A percentile compares a stretch with the other conserved stretches of the same genome.
Conservation (phyloP, 2,329 filamentous ascomycete genomes). For the Hymenoscyphus fraxineus region DNA sequence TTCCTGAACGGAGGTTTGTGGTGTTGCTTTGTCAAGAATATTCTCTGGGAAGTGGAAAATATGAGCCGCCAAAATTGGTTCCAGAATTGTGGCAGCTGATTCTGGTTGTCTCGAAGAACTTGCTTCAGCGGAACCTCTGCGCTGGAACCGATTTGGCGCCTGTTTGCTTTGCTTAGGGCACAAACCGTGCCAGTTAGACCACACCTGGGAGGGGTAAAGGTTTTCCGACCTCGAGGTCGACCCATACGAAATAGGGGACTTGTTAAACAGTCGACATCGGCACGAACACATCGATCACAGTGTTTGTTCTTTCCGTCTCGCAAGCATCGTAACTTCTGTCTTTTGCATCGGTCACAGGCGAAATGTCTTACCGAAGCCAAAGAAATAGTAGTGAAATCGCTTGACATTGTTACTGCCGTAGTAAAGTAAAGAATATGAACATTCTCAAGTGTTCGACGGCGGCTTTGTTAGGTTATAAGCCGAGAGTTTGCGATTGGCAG, state of each 20-base stretch:
- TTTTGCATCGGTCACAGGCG: neutral
- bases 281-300: neutral
- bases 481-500: no score
- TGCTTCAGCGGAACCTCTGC: neutral
- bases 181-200: neutral
- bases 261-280: neutral
- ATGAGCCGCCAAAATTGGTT: neutral
- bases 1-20: neutral
- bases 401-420: neutral
- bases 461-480: neutral
- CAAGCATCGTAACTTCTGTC: neutral
- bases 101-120: neutral
- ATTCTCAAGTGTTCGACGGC: neutral
- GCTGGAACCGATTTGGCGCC: neutral
- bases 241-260: neutral
- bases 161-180: neutral
- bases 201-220: neutral
- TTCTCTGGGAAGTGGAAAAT: neutral
- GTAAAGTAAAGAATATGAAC: neutral
- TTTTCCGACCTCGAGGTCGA: neutral
- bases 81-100: neutral
- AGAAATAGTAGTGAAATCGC: neutral
- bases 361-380: neutral
- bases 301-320: neutral
- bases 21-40: neutral